Evolutionary conservation across 208 protist genomes (phyloP), one percentile per base, ranked within the genome.

Genomic region (Trypanosoma melophagium): DNA sequence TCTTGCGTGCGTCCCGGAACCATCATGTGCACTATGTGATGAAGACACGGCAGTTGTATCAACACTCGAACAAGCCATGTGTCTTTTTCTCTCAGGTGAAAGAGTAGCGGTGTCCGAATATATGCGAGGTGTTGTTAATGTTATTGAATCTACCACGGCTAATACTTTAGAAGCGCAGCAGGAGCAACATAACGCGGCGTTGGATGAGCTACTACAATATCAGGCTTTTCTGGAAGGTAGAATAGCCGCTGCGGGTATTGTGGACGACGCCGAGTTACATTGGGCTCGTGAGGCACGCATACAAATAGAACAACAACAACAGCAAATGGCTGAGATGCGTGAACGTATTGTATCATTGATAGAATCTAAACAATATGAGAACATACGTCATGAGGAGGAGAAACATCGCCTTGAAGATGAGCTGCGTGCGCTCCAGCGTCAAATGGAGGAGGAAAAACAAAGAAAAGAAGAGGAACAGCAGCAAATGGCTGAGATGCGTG

Each of bases 131-230:
- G 45, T 66, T 1, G 59, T 81, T 22, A 68, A 79, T n/a, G 57
- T 66, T n/a, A 62, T 79, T 56, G 67, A 65, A 14, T 38, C n/a
- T n/a, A 53, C 67, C 5, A 71, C 73, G n/a, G 52, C 74, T 2
- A 62, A 56, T 7, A 49, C 50, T 7, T 40, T 80, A 0, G 35
- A 75, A 49, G 60, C 58, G 7, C 44, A 41, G 19, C 64, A 54
- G 1, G 47, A 61, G 14, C 60, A 31, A 28, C 49, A 73, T 1
- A 64, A 74, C 35, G 69, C 67, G 28, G 44, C 57, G 16, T 12
- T 76, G 31, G 59, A 65, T 10, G 52, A 62, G 9, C 44, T 84
- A 25, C 63, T 65, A 16, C 45, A 59, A 41, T 71, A 71, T 42
- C 66, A 71, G 51, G 14, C 24, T 16, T 71, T 71, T 42, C 51